Evolutionary conservation across 805 yeast genomes (phyloP).

Genomic region (Torulaspora delbrueckii): DNA sequence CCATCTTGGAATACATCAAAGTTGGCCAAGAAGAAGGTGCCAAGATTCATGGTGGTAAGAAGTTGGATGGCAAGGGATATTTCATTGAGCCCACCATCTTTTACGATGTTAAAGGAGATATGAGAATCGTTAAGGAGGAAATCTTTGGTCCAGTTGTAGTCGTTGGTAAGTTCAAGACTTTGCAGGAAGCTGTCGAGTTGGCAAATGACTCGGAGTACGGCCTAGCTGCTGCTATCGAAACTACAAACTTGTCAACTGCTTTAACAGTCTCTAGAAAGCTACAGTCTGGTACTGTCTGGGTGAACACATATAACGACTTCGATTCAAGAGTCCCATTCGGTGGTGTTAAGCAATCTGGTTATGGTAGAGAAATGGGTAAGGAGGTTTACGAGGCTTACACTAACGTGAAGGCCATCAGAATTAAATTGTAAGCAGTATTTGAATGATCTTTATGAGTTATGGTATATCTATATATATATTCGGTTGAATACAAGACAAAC

Average conservation of each 20-base stretch:
- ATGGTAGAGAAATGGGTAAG: slow-evolving; percentile 82
- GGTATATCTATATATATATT: not conserved
- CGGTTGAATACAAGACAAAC: not conserved
- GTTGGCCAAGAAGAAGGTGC: slow-evolving; percentile 67
- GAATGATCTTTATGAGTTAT: not conserved
- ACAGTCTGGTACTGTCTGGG: slow-evolving; percentile 75
- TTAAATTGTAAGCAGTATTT: slow-evolving; percentile 31
- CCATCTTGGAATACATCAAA: slow-evolving; percentile 62
- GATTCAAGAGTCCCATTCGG: slow-evolving; percentile 74
- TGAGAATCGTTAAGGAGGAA: slow-evolving; percentile 65
- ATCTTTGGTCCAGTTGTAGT: slow-evolving; percentile 80
- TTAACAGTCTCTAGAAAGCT: slow-evolving; percentile 57
- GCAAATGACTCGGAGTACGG: slow-evolving; percentile 74
- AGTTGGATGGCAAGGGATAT: slow-evolving; percentile 61
- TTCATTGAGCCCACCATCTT: slow-evolving; percentile 71
- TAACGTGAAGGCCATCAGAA: slow-evolving; percentile 71
- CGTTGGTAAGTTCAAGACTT: slow-evolving; percentile 58
- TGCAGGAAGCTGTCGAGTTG: slow-evolving; percentile 59
- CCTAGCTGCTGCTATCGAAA: slow-evolving; percentile 77
- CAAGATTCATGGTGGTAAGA: slow-evolving; percentile 65
- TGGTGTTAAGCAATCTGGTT: slow-evolving; percentile 74
- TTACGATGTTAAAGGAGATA: slow-evolving; percentile 57
- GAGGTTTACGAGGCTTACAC: slow-evolving; percentile 74
- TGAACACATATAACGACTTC: slow-evolving; percentile 76
- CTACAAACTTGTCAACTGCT: slow-evolving; percentile 57